These are phyloP conservation scores for Leptosphaerulina australis DNA, from an alignment of 2,329 filamentous ascomycete genomes.

Conservation along the genomic window DNA sequence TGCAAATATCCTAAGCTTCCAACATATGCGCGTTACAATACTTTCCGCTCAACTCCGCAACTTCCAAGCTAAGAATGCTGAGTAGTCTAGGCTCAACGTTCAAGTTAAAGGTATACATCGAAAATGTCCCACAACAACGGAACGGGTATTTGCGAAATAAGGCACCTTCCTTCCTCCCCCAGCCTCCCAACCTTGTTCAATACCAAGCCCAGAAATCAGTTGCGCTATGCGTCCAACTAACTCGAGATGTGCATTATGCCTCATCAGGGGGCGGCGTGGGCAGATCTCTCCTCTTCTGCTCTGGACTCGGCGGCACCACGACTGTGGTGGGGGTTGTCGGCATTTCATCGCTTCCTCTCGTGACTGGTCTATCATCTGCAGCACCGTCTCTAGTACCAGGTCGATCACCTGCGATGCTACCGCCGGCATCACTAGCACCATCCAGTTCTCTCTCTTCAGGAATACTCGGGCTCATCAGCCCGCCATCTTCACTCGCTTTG, in stretches of 20 bases:
- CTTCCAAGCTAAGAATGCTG: not conserved
- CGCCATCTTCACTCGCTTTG: constrained; percentile 40
- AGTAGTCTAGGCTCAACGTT: constrained; percentile 10
- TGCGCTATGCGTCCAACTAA: too few species aligned
- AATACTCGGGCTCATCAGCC: constrained; percentile 45
- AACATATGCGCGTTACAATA: constrained; percentile 2
- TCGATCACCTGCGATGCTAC: constrained; percentile 10
- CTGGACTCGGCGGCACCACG: constrained; percentile 48
- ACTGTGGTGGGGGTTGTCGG: constrained; percentile 42
- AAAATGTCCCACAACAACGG: constrained; percentile 18
- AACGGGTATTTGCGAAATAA: constrained; percentile 18
- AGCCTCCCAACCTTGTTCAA: not conserved
- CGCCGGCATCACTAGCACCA: constrained; percentile 14
- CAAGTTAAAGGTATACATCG: constrained; percentile 15
- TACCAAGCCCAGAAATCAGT: too few species aligned
- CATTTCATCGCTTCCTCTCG: constrained; percentile 21
- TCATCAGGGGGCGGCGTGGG: constrained; percentile 42
- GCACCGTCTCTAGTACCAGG: constrained; percentile 15
- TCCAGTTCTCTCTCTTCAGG: constrained; percentile 33
- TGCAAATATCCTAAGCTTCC: constrained; percentile 5
- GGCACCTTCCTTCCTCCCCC: not conserved
- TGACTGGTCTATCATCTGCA: constrained; percentile 16
- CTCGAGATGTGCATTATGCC: not conserved
- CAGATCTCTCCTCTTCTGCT: constrained; percentile 35
- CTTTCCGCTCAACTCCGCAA: not conserved